A percentile compares a stretch with the other conserved stretches of the same genome.
These are phyloP conservation scores for Colletotrichum chrysophilum DNA, from an alignment of 2,329 filamentous ascomycete species.

Conservation along the genomic window DNA sequence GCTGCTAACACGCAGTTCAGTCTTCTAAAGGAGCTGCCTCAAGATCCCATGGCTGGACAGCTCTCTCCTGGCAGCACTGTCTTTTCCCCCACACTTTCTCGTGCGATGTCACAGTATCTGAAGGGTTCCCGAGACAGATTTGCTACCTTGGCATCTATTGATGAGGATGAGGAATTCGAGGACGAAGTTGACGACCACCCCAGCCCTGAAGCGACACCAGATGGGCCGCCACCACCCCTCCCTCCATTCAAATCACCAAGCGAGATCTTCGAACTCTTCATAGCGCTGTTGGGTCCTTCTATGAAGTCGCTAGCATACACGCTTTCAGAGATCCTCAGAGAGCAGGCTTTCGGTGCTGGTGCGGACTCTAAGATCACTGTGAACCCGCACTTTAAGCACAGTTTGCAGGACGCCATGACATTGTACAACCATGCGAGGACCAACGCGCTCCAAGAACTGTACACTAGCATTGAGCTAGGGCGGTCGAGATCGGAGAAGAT, in stretches of 20 bases:
- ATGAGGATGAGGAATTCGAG: conserved; percentile 62
- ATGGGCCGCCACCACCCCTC: conserved; percentile 23
- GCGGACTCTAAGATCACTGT: conserved; percentile 73
- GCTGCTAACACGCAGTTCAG: conserved; percentile 89
- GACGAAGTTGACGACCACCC: conserved; percentile 36
- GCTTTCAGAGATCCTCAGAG: conserved; percentile 84
- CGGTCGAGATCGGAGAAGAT: conserved; percentile 73
- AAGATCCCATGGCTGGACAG: conserved; percentile 31
- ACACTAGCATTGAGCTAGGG: conserved; percentile 77
- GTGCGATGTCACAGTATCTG: conserved; percentile 34
- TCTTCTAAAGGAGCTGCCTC: conserved; percentile 70
- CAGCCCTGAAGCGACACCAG: conserved; percentile 42
- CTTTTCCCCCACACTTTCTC: conserved; percentile 34
- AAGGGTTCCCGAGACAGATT: conserved; percentile 50
- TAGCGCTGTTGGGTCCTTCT: conserved; percentile 85
- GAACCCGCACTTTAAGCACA: conserved; percentile 81
- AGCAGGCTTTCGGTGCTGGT: conserved; percentile 78
- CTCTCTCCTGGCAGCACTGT: conserved; percentile 33
- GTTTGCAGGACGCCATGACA: conserved; percentile 78
- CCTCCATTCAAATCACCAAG: conserved; percentile 65
- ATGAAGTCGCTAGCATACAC: conserved; percentile 97
- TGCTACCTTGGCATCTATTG: conserved; percentile 62
- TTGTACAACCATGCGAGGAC: conserved; percentile 80
- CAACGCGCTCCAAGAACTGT: conserved; percentile 79
- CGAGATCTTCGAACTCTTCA: conserved; percentile 92